Conservation (phyloP, 306 rosid species). For the Cucurbita argyrosperma region DNA sequence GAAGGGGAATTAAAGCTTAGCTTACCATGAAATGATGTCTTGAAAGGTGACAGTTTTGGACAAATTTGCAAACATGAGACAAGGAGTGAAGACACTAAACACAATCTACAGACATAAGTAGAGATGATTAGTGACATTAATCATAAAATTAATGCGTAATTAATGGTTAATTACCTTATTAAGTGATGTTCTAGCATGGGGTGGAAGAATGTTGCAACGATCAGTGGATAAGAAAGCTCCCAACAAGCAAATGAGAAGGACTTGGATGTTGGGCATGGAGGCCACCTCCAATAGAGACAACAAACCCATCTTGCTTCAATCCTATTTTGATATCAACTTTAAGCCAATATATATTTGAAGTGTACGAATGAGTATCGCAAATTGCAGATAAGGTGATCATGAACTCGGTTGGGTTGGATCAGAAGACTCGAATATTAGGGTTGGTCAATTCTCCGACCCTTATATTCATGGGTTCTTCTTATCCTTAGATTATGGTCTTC, state of each 20-base stretch:
- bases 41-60: conserved; percentile 57
- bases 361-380: too few species aligned
- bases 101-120: conserved; percentile 46
- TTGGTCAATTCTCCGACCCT: too few species aligned
- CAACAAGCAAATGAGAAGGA: conserved; percentile 48
- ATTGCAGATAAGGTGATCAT: too few species aligned
- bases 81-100: conserved; percentile 62
- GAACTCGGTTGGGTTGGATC: too few species aligned
- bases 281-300: conserved; percentile 49
- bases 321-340: background rate
- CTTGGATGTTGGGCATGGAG: conserved; percentile 59
- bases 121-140: too few species aligned
- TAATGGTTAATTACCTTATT: conserved; percentile 34
- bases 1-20: background rate
- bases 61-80: conserved; percentile 58
- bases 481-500: too few species aligned
- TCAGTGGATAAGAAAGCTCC: conserved; percentile 71
- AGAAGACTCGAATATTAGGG: too few species aligned
- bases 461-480: too few species aligned
- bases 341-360: too few species aligned
- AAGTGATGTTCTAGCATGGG: conserved; percentile 36
- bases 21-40: conserved; percentile 75
- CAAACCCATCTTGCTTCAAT: conserved; percentile 30
- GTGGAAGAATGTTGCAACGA: conserved; percentile 43
- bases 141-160: too few species aligned